Percentiles rank a stretch among this genome's conserved stretches.
Conservation (phyloP, 176 grass and related monocot species). For the Oryza punctata region DNA sequence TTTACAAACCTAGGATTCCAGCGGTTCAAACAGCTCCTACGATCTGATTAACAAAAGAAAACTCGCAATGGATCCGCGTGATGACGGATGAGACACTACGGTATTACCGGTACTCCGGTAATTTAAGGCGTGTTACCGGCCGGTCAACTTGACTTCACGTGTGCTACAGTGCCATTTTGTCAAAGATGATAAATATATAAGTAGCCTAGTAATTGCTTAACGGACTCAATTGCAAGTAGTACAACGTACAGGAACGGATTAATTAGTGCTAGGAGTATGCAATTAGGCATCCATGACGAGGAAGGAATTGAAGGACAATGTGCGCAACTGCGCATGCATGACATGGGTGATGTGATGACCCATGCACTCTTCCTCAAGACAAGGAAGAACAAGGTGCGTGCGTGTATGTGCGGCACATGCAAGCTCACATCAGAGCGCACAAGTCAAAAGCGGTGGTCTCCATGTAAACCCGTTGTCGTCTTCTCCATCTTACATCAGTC, state of each 20-base stretch:
- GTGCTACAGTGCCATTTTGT: not conserved
- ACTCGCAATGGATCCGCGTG: not conserved
- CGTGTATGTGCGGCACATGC: not conserved
- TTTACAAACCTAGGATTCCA: not conserved
- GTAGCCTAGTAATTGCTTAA: not conserved
- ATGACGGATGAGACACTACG: not conserved
- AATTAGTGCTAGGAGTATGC: too few relatives aligned
- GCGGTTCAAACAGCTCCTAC: not conserved
- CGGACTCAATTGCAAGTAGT: not conserved
- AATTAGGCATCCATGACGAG: not conserved
- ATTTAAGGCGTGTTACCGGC: not conserved
- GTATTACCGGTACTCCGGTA: not conserved
- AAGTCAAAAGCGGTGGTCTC: conserved; percentile 35
- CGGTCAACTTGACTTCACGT: conserved; percentile 28
- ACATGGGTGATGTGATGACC: not conserved
- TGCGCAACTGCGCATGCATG: not conserved
- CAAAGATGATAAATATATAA: conserved; percentile 13
- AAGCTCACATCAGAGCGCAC: not conserved
- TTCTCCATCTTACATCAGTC: not conserved
- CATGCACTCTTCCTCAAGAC: not conserved
- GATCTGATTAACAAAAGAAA: not conserved
- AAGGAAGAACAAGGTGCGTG: not conserved
- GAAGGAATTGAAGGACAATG: not conserved
- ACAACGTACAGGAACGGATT: not conserved
- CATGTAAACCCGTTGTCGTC: conserved; percentile 29